These are phyloP conservation scores for Ogataea zsoltii DNA, from an alignment of 805 yeast genomes.

Conservation along the genomic window DNA sequence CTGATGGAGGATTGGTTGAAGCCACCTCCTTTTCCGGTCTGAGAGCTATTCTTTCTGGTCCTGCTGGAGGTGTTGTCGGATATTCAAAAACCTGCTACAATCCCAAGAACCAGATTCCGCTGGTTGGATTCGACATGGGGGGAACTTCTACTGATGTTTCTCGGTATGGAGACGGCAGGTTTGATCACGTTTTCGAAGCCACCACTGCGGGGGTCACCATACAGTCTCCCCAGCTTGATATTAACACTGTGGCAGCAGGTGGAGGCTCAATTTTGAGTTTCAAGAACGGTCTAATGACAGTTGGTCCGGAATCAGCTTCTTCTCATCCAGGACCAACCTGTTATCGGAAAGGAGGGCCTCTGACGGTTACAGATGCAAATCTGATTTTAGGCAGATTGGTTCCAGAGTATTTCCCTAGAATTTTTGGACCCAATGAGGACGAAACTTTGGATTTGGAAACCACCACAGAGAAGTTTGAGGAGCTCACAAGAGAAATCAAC, in stretches of 20 bases:
- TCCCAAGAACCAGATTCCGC: conserved; percentile 49
- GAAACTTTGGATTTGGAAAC: conserved; percentile 60
- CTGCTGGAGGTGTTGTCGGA: conserved; percentile 98
- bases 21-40: conserved; percentile 80
- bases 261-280: conserved; percentile 71
- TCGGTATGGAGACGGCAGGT: conserved; percentile 59
- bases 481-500: conserved; percentile 57
- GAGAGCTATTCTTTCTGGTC: conserved; percentile 85
- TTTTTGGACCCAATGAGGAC: conserved; percentile 78
- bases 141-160: conserved; percentile 87
- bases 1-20: conserved; percentile 90
- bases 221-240: conserved; percentile 79
- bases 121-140: conserved; percentile 84
- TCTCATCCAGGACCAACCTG: conserved; percentile 90
- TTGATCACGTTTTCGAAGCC: conserved; percentile 77
- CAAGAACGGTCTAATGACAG: conserved; percentile 70
- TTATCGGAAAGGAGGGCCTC: conserved; percentile 78
- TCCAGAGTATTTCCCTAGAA: conserved; percentile 73
- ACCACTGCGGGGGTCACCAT: conserved; percentile 78
- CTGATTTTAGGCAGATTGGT: conserved; percentile 67
- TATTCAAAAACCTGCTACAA: conserved; percentile 77
- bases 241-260: conserved; percentile 81
- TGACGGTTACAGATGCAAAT: conserved; percentile 84
- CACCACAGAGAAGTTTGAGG: conserved; percentile 49
- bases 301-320: conserved; percentile 84